Base-by-base conservation (phyloP, 371 early-diverging fungal species). In the Lichtheimia ramosa region DNA sequence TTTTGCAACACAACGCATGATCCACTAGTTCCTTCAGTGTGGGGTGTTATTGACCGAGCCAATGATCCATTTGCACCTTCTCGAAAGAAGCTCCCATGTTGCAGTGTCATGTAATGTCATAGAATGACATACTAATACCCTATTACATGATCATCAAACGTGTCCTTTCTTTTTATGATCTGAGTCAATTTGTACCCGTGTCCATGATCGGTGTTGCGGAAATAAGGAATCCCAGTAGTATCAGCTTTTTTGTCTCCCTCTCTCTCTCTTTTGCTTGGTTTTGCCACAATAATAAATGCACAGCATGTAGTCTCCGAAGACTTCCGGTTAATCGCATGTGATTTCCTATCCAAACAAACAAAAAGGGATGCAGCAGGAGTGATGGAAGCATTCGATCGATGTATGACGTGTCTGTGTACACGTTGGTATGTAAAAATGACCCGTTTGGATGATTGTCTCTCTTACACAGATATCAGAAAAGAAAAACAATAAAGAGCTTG, bases 21-120 rank as follows among this genome's bases (percentile, higher is more conserved):
- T 54, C 69, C 69, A 3, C 48, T 69, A 12, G 57, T 69, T 34
- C 65, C 65, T 6, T 64, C 65, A 8, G 56, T 69, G 13, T 68
- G 69, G 69, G 69, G 69, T 18, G 55, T 54, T 6, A 39, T 61
- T 7, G 56, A 61, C 18, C 58, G 58, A 21, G 34, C 56, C 23
- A 61, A 69, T 18, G 69, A 69, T 60, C 69, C 64, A 8, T 69
- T 65, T 43, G 59, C 65, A 14, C 61, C 69, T 34, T 28, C 43
- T 14, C 28, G 51, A 20, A 51, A 58, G 34, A 43, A 46, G 23
- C 18, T 51, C 21, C 27, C 24, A 14, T 62, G 62, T 46, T 62
- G 62, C 55, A 55, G 34, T 25, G 40, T 62, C 53, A 43, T 51
- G 59, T 59, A 50, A 49, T 21, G 18, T 21, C 39, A 13, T 10